Evolutionary conservation across 768 basidiomycete genomes (phyloP).

Genomic region (Myochromella boudieri): DNA sequence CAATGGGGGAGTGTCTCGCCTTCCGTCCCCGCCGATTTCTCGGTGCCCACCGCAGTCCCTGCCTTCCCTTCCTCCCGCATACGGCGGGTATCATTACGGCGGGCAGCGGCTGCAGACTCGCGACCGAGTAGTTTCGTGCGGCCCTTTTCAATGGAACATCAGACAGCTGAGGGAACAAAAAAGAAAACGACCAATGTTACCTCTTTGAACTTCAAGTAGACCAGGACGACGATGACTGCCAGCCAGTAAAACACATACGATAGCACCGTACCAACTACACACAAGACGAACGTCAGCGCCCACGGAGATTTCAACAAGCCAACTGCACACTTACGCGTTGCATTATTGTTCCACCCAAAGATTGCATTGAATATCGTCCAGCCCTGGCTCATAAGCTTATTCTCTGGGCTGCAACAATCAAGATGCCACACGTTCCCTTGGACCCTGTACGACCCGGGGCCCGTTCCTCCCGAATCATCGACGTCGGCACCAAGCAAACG

Average conservation of each 20-base stretch:
- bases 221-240: constrained; percentile 65
- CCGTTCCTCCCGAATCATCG: constrained; percentile 66
- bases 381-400: constrained; percentile 47
- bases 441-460: constrained; percentile 84
- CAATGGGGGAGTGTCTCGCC: too few species aligned
- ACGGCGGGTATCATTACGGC: constrained; percentile 25
- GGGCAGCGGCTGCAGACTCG: constrained; percentile 50
- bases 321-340: constrained; percentile 48
- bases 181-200: constrained; percentile 23
- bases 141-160: constrained; percentile 41
- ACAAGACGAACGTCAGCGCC: neutral
- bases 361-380: constrained; percentile 86
- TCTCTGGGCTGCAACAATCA: constrained; percentile 72
- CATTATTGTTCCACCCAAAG: constrained; percentile 88
- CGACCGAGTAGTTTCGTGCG: constrained; percentile 60
- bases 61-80: constrained; percentile 10
- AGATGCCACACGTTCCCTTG: constrained; percentile 88
- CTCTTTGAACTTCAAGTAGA: constrained; percentile 67
- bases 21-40: too few species aligned
- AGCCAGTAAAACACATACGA: constrained; percentile 94
- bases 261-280: constrained; percentile 71
- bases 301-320: neutral
- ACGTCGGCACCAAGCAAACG: constrained; percentile 69
- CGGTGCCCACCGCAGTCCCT: too few species aligned
- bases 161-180: neutral